A percentile compares a stretch with the other conserved stretches of the same genome.
Evolutionary conservation across 108 stramenopile species (phyloP).

Genomic region (Nannochloropsis gaditana): DNA sequence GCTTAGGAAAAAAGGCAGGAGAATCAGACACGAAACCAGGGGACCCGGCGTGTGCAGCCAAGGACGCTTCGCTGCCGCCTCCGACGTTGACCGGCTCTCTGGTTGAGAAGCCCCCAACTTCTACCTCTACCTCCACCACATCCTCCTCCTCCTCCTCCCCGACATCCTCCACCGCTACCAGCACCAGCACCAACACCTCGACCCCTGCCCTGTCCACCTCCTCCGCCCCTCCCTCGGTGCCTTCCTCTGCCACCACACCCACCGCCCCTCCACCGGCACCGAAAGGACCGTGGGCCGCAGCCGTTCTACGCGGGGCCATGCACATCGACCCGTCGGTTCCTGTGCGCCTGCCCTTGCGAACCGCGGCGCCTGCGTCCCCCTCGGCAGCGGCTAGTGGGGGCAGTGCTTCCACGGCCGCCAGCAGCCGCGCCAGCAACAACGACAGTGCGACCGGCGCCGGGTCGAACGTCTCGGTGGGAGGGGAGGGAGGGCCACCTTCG

Average conservation of each 20-base stretch:
- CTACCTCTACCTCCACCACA: not conserved
- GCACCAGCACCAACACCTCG: not conserved
- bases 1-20: too few relatives aligned
- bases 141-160: too few relatives aligned
- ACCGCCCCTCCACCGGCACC: not conserved
- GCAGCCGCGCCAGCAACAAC: not conserved
- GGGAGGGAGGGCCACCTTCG: not conserved
- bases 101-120: not conserved
- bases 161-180: not conserved
- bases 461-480: not conserved
- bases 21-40: too few relatives aligned
- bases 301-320: not conserved
- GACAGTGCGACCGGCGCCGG: not conserved
- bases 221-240: not conserved
- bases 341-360: not conserved
- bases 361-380: not conserved
- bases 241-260: not conserved
- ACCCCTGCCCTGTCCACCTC: not conserved
- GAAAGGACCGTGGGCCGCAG: not conserved
- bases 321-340: not conserved
- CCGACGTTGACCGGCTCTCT: too few relatives aligned
- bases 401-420: not conserved
- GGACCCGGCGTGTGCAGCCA: too few relatives aligned
- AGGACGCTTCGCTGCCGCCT: too few relatives aligned
- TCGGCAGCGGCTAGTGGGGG: not conserved